Conservation (phyloP, 1,284 basidiomycete genomes). For the Violaceomyces palustris region DNA sequence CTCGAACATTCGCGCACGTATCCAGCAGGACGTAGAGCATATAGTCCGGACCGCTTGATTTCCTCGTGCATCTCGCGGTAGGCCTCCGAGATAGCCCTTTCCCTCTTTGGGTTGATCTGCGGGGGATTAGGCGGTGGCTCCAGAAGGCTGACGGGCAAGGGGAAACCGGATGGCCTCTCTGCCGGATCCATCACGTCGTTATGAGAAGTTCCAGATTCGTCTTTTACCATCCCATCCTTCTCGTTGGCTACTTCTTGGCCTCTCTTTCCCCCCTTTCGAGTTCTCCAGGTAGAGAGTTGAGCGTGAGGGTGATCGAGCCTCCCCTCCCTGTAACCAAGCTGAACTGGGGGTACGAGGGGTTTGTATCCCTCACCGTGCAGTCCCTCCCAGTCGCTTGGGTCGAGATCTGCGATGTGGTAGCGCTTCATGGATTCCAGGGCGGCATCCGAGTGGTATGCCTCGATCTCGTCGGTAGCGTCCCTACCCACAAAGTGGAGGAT, state of each 20-base stretch:
- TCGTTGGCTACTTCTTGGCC: too few species aligned
- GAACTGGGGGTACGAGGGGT: constrained; percentile 82
- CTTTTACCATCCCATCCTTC: too few species aligned
- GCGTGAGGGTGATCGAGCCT: constrained; percentile 47
- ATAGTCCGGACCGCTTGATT: constrained; percentile 74
- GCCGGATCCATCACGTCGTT: too few species aligned
- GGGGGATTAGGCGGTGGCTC: constrained; percentile 54
- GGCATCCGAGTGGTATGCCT: constrained; percentile 76
- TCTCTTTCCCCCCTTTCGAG: neutral
- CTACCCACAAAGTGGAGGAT: constrained; percentile 93
- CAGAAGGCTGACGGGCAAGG: constrained; percentile 45
- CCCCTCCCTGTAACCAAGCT: constrained; percentile 61
- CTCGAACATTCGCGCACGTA: constrained; percentile 82
- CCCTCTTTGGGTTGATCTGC: constrained; percentile 59
- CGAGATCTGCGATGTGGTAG: constrained; percentile 72
- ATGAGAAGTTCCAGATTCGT: too few species aligned
- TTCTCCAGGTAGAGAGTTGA: constrained; percentile 37
- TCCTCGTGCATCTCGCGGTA: constrained; percentile 75
- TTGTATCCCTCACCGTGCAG: constrained; percentile 60
- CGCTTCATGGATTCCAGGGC: constrained; percentile 65
- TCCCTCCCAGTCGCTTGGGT: constrained; percentile 55
- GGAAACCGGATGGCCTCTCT: too few species aligned
- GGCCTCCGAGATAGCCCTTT: constrained; percentile 69
- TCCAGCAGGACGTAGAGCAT: constrained; percentile 76
- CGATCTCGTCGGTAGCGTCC: constrained; percentile 89